These are phyloP conservation scores for Posidonia australis DNA, from an alignment of 106 monocot species.

Conservation along the genomic window DNA sequence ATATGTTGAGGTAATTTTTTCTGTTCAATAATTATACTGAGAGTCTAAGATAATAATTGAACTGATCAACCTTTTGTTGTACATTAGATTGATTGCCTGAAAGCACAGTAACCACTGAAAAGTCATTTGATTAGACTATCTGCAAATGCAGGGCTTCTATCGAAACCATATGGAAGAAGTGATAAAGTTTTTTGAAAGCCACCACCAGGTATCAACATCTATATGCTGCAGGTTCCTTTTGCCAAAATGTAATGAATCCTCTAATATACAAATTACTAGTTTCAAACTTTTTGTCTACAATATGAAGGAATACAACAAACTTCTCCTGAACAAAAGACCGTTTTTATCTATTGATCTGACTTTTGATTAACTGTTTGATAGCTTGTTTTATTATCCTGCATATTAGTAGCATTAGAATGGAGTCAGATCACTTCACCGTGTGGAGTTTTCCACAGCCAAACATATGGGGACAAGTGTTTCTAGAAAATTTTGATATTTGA, in stretches of 20 bases:
- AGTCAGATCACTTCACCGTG: no score
- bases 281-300: no score
- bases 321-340: no score
- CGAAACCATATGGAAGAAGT: conserved; percentile 99
- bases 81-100: not conserved
- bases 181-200: conserved; percentile 90
- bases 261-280: no score
- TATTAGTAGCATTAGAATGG: no score
- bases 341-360: not conserved
- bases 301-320: no score
- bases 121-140: not conserved
- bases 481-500: no score
- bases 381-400: not conserved
- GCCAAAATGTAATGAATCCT: not conserved
- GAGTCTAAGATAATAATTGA: no score
- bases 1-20: conserved; percentile 77
- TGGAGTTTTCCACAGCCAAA: no score
- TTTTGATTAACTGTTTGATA: not conserved
- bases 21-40: not conserved
- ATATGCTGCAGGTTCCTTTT: not conserved
- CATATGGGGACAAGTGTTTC: no score
- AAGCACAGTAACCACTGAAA: not conserved
- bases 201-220: conserved; percentile 63
- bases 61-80: no score
- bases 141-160: conserved; percentile 67